Evolutionary conservation across 1,139 yeast genomes (phyloP).

Genomic region (Geotrichum reessii): DNA sequence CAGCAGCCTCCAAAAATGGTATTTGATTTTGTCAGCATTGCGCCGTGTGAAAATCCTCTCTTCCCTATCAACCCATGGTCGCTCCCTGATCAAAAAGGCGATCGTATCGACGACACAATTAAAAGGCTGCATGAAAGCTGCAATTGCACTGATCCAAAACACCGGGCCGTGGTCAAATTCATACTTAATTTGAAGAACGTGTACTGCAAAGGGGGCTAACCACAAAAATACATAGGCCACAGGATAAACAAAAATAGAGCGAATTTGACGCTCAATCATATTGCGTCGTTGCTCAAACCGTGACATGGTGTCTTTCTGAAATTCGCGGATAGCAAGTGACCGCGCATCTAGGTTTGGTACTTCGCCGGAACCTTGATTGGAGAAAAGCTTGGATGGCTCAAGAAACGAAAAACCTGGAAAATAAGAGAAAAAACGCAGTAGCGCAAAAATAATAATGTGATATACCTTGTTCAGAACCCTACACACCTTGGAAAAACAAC

Average conservation of each 20-base stretch:
- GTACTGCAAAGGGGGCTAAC: conserved; percentile 72
- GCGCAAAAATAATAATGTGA: conserved; percentile 1
- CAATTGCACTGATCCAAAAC: conserved; percentile 60
- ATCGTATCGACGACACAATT: conserved; percentile 72
- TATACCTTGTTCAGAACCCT: not conserved
- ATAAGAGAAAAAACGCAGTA: conserved; percentile 22
- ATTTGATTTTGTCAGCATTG: conserved; percentile 11
- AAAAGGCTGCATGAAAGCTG: conserved; percentile 75
- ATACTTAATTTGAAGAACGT: conserved; percentile 49
- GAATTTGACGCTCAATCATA: conserved; percentile 71
- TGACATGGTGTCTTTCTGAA: conserved; percentile 57
- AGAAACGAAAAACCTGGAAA: conserved; percentile 32
- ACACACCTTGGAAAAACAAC: not conserved
- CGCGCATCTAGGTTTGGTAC: conserved; percentile 10
- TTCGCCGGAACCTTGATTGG: not conserved
- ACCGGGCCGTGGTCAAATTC: conserved; percentile 38
- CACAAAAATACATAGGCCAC: conserved; percentile 73
- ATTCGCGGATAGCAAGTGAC: conserved; percentile 21
- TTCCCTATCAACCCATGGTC: conserved; percentile 18
- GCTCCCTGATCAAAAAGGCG: conserved; percentile 70
- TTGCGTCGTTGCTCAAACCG: conserved; percentile 57
- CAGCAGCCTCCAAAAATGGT: conserved; percentile 6
- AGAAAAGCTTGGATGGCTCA: conserved; percentile 15
- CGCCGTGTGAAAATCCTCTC: conserved; percentile 16
- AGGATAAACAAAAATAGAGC: conserved; percentile 77